Evolutionary conservation across 2,329 filamentous ascomycete genomes (phyloP), one percentile per base, ranked within the genome.

Genomic region (Colletotrichum navitas): DNA sequence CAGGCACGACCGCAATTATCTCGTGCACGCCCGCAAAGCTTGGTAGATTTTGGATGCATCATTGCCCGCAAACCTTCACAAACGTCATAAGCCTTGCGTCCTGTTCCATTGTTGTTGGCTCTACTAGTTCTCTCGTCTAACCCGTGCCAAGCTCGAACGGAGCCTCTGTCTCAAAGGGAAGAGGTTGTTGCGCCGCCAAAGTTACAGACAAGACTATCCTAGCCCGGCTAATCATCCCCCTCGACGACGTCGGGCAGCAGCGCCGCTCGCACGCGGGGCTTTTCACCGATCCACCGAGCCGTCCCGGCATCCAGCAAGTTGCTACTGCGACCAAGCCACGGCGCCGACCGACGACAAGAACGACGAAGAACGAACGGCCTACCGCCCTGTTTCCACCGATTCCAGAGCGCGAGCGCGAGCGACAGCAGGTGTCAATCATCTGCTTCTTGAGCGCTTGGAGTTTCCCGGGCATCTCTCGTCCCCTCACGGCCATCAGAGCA

Each of bases 1-100:
- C 32, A 56, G 54, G 32, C n/a, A 24, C 54, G 11, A 26, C 12
- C 34, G 5, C 34, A 39, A n/a, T 12, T 6, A 21, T 55, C 39
- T 60, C n/a, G 26, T 71, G 63, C 68, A 36, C 43, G 34, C 21
- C n/a, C 29, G 16, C n/a, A 68, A 68, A 68, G 65, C 68, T 68
- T 71, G 59, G 68, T 54, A 26, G 68, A 63, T 63, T 54, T 68
- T 68, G 36, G 39, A 68, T 54, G 47, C 68, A 68, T 68, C 68
- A 68, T 68, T 47, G 51, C 26, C 45, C 41, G 51, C 65, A 47
- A 56, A 39, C 61, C 52, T 21, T 52, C 26, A 29, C 18, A 61
- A 24, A 68, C 65, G 47, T 63, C 68, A 60, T 39, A 59, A 39
- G 24, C 39, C 26, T 32, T 60, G 36, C 41, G 60, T 45, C 18